These are phyloP conservation scores for Pleurozium schreberi DNA, from an alignment of 225 moss, liverwort and hornwort species.

Conservation along the genomic window DNA sequence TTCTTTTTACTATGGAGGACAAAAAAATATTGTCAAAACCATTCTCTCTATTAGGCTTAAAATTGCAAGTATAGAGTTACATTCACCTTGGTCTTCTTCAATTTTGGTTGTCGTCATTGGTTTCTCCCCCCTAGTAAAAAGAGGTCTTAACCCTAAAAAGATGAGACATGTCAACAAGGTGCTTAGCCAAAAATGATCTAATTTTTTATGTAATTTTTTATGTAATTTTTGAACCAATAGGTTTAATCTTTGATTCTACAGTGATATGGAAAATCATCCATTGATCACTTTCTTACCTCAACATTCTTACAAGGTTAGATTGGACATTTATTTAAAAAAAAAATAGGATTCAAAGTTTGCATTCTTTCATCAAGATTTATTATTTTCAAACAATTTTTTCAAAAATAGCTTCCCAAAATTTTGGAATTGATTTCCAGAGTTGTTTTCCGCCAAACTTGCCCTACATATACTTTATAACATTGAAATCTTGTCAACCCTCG, in stretches of 20 bases:
- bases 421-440: background rate
- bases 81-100: no score
- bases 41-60: background rate
- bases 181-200: no score
- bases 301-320: fast-evolving
- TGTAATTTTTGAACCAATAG: no score
- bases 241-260: background rate
- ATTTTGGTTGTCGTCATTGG: background rate
- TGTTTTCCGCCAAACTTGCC: fast-evolving
- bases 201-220: no score
- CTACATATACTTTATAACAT: background rate
- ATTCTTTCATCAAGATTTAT: background rate
- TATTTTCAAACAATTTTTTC: background rate
- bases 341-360: no score
- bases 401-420: background rate
- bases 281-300: fast-evolving
- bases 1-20: background rate
- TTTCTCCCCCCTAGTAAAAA: no score
- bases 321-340: no score
- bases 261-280: background rate
- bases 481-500: background rate
- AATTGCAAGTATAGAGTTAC: background rate
- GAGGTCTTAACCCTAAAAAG: fast-evolving
- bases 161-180: no score
- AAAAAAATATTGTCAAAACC: background rate